A percentile compares a stretch with the other conserved stretches of the same genome.
Conservation (phyloP, 352 stramenopile species). For the Blastocystis sp. region DNA sequence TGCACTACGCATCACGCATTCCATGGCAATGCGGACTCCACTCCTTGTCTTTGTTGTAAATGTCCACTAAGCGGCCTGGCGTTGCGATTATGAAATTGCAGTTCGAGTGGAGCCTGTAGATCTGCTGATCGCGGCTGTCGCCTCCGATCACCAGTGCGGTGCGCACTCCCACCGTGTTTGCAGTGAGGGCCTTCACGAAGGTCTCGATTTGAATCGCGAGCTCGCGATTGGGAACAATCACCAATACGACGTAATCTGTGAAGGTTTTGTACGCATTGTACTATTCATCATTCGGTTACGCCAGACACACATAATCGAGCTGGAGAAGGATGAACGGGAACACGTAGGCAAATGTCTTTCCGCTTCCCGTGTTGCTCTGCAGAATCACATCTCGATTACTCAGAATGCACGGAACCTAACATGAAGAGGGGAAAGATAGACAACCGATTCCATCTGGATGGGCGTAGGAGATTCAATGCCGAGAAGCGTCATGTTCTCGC, state of each 20-base stretch:
- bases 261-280: background rate
- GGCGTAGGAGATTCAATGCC: slow-evolving; percentile 35
- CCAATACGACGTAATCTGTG: slow-evolving; percentile 36
- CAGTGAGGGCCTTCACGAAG: background rate
- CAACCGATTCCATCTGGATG: slow-evolving; percentile 63
- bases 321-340: slow-evolving; percentile 31
- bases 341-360: slow-evolving; percentile 57
- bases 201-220: slow-evolving; percentile 60
- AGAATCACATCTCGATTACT: slow-evolving; percentile 62
- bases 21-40: background rate
- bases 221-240: slow-evolving; percentile 45
- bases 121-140: slow-evolving; percentile 31
- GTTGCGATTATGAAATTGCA: slow-evolving; percentile 36
- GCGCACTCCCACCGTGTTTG: background rate
- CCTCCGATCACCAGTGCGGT: slow-evolving; percentile 46
- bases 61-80: slow-evolving; percentile 10
- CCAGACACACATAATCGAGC: slow-evolving; percentile 30
- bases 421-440: background rate
- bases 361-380: slow-evolving; percentile 44
- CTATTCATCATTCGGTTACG: background rate
- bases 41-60: background rate
- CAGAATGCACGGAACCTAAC: slow-evolving; percentile 54
- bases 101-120: background rate
- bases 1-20: slow-evolving; percentile 3
- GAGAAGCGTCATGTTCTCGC: background rate